Conservation (phyloP, 106 monocot species). For the Acanthochlamys bracteata region DNA sequence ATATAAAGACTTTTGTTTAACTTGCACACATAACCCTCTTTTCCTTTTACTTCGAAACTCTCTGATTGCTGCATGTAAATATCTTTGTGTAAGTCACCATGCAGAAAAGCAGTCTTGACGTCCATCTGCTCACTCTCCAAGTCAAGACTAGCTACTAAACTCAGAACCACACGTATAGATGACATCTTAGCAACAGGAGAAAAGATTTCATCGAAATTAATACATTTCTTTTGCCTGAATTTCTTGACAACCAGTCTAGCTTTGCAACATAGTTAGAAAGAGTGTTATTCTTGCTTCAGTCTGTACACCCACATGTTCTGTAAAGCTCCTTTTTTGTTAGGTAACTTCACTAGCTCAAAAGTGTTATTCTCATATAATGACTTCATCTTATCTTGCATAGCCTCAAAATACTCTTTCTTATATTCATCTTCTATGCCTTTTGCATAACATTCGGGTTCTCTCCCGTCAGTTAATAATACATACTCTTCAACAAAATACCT, state of each 20-base stretch:
- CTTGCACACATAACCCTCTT: not conserved
- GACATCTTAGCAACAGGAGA: not conserved
- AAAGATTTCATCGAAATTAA: conserved; percentile 1
- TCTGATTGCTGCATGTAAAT: not conserved
- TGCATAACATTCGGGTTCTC: not conserved
- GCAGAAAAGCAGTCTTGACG: not conserved
- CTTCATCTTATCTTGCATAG: conserved; percentile 5
- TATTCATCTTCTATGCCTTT: not conserved
- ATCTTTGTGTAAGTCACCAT: not conserved
- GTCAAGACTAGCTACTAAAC: not conserved
- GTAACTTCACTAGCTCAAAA: not conserved
- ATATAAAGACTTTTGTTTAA: not conserved
- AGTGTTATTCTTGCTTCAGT: not conserved
- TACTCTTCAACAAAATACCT: not conserved
- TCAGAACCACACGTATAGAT: not conserved
- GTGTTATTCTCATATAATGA: not conserved
- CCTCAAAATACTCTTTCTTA: not conserved
- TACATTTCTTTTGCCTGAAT: not conserved
- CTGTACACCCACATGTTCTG: not conserved
- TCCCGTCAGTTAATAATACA: not conserved
- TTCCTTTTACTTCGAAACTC: not conserved
- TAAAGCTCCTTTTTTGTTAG: not conserved
- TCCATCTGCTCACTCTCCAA: not conserved
- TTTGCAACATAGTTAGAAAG: not conserved
- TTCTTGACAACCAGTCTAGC: not conserved